phyloP scores from a whole-genome alignment of 83 land plant species.

The Picea abies region DNA sequence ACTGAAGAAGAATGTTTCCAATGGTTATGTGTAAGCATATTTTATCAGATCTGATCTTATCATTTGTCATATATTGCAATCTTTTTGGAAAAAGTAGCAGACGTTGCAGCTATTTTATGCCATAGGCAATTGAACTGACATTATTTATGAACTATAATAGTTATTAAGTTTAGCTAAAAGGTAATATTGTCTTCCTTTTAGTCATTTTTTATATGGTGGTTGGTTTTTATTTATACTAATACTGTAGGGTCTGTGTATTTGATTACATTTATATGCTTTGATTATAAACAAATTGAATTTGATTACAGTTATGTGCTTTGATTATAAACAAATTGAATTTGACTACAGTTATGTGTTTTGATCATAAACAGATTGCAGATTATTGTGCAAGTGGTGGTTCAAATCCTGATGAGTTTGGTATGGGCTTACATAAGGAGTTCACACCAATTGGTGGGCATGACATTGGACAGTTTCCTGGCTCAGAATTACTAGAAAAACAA shows the following conservation, averaged over 20 bases:
- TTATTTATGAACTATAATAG: not conserved
- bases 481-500: slow-evolving; percentile 14
- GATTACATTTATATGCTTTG: not conserved
- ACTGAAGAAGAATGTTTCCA: not conserved
- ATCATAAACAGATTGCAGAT: slow-evolving; percentile 55
- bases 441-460: slow-evolving; percentile 59
- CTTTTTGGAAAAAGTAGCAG: not conserved
- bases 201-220: not conserved
- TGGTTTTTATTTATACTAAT: not conserved
- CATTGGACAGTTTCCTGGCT: slow-evolving; percentile 77
- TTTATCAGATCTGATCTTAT: not conserved
- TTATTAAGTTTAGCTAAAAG: not conserved
- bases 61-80: not conserved
- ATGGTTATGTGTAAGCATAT: not conserved
- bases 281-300: not conserved
- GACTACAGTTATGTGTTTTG: not conserved
- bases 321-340: not conserved
- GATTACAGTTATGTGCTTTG: not conserved
- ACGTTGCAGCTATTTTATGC: not conserved
- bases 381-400: slow-evolving; percentile 47
- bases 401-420: slow-evolving; percentile 54
- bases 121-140: not conserved
- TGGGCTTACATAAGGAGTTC: slow-evolving; percentile 64
- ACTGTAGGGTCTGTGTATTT: not conserved
- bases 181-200: not conserved